Conservation (phyloP, 257 asterid genomes). For the Oldenlandia corymbosa region DNA sequence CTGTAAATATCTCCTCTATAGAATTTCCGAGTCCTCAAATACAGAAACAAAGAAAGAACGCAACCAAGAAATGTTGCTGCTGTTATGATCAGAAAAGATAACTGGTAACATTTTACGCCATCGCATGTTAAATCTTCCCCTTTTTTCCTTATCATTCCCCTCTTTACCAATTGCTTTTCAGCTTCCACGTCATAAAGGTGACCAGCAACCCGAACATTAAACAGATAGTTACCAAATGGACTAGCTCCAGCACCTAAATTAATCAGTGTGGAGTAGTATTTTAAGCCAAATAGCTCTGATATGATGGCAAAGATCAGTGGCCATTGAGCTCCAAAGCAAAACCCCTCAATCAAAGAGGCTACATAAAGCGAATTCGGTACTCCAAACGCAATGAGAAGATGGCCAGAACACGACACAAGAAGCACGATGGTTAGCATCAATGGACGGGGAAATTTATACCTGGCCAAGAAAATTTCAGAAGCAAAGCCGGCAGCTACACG, state of each 20-base stretch:
- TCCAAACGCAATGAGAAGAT: constrained; percentile 41
- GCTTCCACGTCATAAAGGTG: constrained; percentile 45
- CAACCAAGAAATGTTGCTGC: constrained; percentile 38
- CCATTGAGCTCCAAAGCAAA: constrained; percentile 53
- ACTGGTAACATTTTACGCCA: constrained; percentile 43
- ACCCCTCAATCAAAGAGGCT: constrained; percentile 36
- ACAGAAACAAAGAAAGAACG: constrained; percentile 30
- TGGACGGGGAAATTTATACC: constrained; percentile 42
- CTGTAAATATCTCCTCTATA: constrained; percentile 45
- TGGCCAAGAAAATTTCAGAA: constrained; percentile 31
- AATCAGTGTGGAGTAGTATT: constrained; percentile 43
- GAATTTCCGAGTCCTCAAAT: constrained; percentile 47
- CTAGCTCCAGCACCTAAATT: constrained; percentile 58
- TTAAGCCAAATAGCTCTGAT: constrained; percentile 42
- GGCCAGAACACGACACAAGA: constrained; percentile 35
- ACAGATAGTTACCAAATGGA: constrained; percentile 44
- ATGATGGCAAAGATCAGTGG: constrained; percentile 44
- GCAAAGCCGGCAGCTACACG: constrained; percentile 36
- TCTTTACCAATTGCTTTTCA: constrained; percentile 32
- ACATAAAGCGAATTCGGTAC: constrained; percentile 37
- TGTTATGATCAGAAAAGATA: constrained; percentile 40
- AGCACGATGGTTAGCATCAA: constrained; percentile 37
- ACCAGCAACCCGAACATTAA: constrained; percentile 46
- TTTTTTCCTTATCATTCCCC: constrained; percentile 24
- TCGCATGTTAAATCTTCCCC: constrained; percentile 39